Conservation (phyloP, 2,329 filamentous ascomycete species). For the Pseudopyrenochaeta lycopersici region DNA sequence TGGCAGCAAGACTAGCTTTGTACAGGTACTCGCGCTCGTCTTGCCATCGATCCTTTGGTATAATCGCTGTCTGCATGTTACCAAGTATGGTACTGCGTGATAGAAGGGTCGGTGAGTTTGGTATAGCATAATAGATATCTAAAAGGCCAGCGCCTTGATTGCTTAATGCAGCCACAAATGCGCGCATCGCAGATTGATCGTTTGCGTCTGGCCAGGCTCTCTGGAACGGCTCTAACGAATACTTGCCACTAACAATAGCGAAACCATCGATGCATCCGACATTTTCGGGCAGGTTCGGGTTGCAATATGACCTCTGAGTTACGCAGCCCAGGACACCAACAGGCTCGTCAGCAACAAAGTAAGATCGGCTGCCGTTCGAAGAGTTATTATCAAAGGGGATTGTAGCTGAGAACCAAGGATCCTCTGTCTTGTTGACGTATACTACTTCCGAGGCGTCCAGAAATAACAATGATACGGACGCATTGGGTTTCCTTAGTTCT, state of each 20-base stretch:
- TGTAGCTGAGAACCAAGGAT: background rate
- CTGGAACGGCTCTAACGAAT: background rate
- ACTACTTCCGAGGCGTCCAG: background rate
- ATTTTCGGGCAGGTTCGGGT: background rate
- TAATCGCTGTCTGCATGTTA: background rate
- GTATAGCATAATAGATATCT: too few relatives aligned
- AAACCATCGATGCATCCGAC: background rate
- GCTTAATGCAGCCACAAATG: too few relatives aligned
- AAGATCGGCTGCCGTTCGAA: too few relatives aligned
- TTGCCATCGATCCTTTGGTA: background rate
- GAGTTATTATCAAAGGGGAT: background rate
- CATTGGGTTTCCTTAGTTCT: background rate
- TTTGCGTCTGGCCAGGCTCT: background rate
- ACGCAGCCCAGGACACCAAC: background rate
- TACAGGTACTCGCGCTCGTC: background rate
- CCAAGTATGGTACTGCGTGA: too few relatives aligned
- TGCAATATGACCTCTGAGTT: background rate
- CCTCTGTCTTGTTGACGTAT: background rate
- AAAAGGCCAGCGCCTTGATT: too few relatives aligned
- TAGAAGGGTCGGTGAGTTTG: too few relatives aligned
- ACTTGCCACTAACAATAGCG: background rate
- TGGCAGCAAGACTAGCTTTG: background rate
- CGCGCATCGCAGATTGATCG: too few relatives aligned
- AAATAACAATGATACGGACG: background rate
- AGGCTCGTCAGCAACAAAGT: background rate